Evolutionary conservation across 2,329 filamentous ascomycete genomes (phyloP), one percentile per base, ranked within the genome.

Genomic region (Penicillium rolfsii): DNA sequence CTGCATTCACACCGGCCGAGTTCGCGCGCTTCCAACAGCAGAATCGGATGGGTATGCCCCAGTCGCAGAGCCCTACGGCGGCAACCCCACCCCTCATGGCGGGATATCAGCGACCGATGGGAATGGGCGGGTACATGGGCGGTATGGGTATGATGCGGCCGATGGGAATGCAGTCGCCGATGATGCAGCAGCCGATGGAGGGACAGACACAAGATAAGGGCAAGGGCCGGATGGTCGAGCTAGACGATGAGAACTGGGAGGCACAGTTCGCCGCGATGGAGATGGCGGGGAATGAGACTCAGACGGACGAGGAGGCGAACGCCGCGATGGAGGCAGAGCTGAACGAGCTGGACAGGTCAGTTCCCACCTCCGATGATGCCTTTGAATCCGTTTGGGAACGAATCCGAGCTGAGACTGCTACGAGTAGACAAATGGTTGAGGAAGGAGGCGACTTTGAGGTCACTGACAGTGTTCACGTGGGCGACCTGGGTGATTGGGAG

Each of bases 171-270:
- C 77, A 76, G 12, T 79, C 82, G 71, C 76, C 76, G 48, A 79
- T 82, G 71, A 81, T 83, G 67, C 81, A 83, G 67, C 74, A 76
- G 59, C 77, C 75, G 26, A 70, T 70, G 38, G 73, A 77, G 45
- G 77, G 77, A 38, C 72, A 78, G 60, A 79, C 81, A 46, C 77
- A 93, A 76, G 91, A 90, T 61, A 98, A 98, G 76, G 93, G 91
- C 41, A 96, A 96, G 77, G 87, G 81, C 5, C 81, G 85, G 38
- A 86, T 98, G 80, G 89, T 98, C 12, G 95, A 98, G 80, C 85
- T 98, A 26, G 92, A 97, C 74, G 94, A 99, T 70, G 83, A 89
- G 72, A 90, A 96, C 73, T 98, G 95, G 95, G 94, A 98, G 78
- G 91, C 93, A 70, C 93, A 98, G 76, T 99, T 99, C 76, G 91